Percentiles rank a stretch among this genome's conserved stretches.
These are phyloP conservation scores for Cyclotella atomus DNA, from an alignment of 108 stramenopile genomes.

Conservation along the genomic window DNA sequence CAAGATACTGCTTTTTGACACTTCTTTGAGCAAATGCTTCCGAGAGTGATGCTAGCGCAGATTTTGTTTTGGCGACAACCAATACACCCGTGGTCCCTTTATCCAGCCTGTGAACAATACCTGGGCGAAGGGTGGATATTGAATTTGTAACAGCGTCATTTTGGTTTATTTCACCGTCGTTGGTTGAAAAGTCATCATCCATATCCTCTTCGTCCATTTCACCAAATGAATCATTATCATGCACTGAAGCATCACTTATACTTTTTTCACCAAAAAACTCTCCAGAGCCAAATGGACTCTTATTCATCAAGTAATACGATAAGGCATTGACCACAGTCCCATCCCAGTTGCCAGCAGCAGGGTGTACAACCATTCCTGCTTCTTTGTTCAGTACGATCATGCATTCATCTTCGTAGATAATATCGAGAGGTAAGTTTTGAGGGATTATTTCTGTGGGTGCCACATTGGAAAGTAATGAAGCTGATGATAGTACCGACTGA, in stretches of 20 bases:
- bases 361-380: constrained; percentile 96
- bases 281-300: constrained; percentile 69
- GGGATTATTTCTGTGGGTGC: constrained; percentile 71
- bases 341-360: constrained; percentile 97
- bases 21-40: constrained; percentile 81
- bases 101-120: constrained; percentile 96
- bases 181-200: constrained; percentile 9
- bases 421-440: constrained; percentile 80
- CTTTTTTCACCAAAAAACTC: constrained; percentile 52
- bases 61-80: constrained; percentile 93
- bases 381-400: constrained; percentile 93
- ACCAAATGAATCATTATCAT: neutral
- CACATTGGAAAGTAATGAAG: constrained; percentile 46
- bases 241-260: neutral
- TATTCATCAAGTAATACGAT: constrained; percentile 81
- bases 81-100: constrained; percentile 95
- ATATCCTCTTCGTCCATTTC: constrained; percentile 10
- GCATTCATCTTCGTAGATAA: constrained; percentile 93
- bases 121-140: constrained; percentile 79
- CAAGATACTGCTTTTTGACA: constrained; percentile 90
- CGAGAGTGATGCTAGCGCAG: constrained; percentile 79
- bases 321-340: constrained; percentile 96
- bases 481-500: constrained; percentile 42
- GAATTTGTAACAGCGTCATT: constrained; percentile 66
- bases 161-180: constrained; percentile 53